Percentiles rank a stretch among this genome's conserved stretches.
phyloP scores from a whole-genome alignment of 2,329 filamentous ascomycete genomes.

The Lachnellula willkommii region DNA sequence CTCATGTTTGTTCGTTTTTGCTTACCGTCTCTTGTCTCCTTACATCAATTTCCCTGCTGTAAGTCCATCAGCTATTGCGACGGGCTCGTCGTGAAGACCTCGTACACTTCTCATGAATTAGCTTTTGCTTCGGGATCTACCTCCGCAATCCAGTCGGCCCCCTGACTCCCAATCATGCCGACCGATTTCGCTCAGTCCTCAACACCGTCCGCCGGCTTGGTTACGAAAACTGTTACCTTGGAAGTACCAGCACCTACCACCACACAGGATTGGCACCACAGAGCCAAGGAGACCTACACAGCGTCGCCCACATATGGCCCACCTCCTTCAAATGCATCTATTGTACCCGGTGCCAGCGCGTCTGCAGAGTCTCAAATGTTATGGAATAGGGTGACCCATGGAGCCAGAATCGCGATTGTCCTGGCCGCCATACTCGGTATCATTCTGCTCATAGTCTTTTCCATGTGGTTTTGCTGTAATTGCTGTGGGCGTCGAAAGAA shows the following conservation, averaged over 20 bases:
- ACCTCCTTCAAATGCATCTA: neutral
- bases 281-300: neutral
- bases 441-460: slow-evolving; percentile 11
- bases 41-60: neutral
- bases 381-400: slow-evolving; percentile 6
- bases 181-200: neutral
- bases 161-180: neutral
- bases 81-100: neutral
- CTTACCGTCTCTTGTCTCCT: neutral
- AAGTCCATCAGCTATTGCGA: neutral
- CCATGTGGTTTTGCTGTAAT: slow-evolving; percentile 19
- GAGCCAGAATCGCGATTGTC: slow-evolving; percentile 8
- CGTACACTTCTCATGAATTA: neutral
- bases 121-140: neutral
- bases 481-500: slow-evolving; percentile 17
- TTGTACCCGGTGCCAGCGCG: neutral
- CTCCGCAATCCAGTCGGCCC: neutral
- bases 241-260: neutral
- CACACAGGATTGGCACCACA: neutral
- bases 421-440: slow-evolving; percentile 7
- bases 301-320: neutral
- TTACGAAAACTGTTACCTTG: neutral
- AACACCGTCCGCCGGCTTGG: neutral
- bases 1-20: neutral
- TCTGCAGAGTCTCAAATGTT: neutral